A percentile compares a stretch with the other conserved stretches of the same genome.
Evolutionary conservation across 345 rosid species (phyloP).

Genomic region (Hibiscus tridactylites): DNA sequence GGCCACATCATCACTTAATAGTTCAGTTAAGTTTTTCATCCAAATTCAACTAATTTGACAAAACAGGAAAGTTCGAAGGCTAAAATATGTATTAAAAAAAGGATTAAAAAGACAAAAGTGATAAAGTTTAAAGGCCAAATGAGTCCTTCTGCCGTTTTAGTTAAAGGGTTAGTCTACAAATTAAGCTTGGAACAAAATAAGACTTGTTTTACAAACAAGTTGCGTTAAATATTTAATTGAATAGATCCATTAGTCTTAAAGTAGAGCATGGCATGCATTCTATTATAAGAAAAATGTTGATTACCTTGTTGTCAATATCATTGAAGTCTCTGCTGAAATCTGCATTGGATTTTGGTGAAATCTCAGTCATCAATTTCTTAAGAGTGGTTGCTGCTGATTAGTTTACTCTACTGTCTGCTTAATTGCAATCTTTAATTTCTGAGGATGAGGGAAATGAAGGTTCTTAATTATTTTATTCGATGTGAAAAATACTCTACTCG

Average conservation of each 20-base stretch:
- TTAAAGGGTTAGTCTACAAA: too few species aligned
- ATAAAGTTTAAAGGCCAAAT: too few species aligned
- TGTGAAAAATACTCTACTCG: too few species aligned
- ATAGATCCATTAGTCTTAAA: not conserved
- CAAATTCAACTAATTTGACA: too few species aligned
- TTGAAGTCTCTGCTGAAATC: not conserved
- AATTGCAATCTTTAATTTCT: not conserved
- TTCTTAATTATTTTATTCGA: too few species aligned
- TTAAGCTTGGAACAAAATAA: not conserved
- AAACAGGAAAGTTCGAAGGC: too few species aligned
- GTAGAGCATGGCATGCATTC: not conserved
- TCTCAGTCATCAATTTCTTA: not conserved
- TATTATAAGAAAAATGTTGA: not conserved
- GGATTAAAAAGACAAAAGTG: too few species aligned
- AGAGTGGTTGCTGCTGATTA: not conserved
- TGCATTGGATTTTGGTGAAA: not conserved
- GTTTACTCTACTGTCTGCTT: not conserved
- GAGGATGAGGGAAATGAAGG: too few species aligned
- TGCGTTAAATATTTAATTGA: not conserved
- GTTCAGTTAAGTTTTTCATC: too few species aligned
- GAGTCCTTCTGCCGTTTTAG: too few species aligned
- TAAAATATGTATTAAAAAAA: too few species aligned
- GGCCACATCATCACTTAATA: too few species aligned
- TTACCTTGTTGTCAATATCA: not conserved
- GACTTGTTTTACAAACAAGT: not conserved